Percentiles rank a stretch among this genome's conserved stretches.
These are phyloP conservation scores for Backusella mclennaniae DNA, from an alignment of 192 early-diverging fungal genomes.

Conservation along the genomic window DNA sequence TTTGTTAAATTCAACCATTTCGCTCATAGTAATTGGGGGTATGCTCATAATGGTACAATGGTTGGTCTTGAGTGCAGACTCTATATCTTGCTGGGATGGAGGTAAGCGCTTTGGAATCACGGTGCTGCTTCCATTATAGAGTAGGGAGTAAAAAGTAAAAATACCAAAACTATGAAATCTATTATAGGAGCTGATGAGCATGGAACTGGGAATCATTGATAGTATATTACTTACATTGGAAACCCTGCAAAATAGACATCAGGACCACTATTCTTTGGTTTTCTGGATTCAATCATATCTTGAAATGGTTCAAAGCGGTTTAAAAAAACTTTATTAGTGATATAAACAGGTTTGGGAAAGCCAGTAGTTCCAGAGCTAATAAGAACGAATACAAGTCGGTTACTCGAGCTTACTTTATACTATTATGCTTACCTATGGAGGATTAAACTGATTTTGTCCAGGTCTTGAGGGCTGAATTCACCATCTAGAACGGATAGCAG, in stretches of 20 bases:
- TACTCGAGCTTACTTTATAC: no score
- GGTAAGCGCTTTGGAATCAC: background rate
- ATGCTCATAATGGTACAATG: background rate
- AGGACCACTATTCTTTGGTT: background rate
- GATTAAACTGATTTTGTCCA: background rate
- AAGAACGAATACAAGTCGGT: no score
- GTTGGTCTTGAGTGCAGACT: background rate
- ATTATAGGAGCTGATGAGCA: background rate
- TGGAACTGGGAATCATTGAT: background rate
- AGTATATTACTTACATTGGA: background rate
- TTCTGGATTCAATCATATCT: background rate
- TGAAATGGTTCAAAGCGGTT: background rate
- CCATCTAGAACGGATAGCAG: background rate
- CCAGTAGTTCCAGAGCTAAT: conserved; percentile 3
- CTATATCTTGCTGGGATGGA: background rate
- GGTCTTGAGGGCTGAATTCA: background rate
- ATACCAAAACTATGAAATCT: background rate
- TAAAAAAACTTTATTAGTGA: background rate
- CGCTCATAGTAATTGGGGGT: background rate
- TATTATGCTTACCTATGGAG: background rate
- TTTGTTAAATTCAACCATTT: background rate
- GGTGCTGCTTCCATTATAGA: background rate
- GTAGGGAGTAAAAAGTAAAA: background rate
- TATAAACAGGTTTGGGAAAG: background rate
- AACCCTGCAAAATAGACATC: background rate